Evolutionary conservation across 805 yeast genomes (phyloP), one percentile per base, ranked within the genome.

Genomic region (Blastobotrys terrestris): DNA sequence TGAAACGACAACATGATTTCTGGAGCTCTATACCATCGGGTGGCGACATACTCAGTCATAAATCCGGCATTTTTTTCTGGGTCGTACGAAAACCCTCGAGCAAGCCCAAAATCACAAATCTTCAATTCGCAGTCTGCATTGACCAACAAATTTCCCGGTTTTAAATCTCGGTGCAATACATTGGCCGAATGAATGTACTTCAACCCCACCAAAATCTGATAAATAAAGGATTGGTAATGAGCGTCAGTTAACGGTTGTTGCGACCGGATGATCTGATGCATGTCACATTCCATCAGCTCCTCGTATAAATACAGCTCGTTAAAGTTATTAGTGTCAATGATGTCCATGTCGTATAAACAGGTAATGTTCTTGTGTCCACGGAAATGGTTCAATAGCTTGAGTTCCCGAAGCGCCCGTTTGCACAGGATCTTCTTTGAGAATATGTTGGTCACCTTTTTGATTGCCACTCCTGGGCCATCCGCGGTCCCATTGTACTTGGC

Each of bases 21-120:
- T 0, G 98, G 98, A 0, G 98, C 98, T 53, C 98, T 76, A 69
- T 92, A 92, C 97, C 98, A 92, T 59, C 98, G 75, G 2, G 98
- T 92, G 7, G 98, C 98, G 44, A 92, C 98, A 66, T 92, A 92
- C 69, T 92, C 98, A 2, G 98, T 92, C 95, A 92, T 85, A 67
- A 83, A 83, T 3, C 88, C 89, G 55, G 81, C 78, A 64, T 82
- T 83, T 63, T 82, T 84, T 61, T 84, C 84, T 52, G 67, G 65
- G 73, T 73, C 54, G 20, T 67, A 74, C 39, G 88, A 81, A 54
- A 81, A 77, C 43, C 52, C 52, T 54, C 87, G 53, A 1, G 98
- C 97, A 45, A 92, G 75, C 0, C 98, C 98, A 68, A 92, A 92
- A 69, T 92, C 98, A 69, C 97, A 90, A 50, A 92, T 79, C 66